Base-by-base conservation (phyloP, 192 early-diverging fungal genomes). In the Thoreauomyces humboldtii region DNA sequence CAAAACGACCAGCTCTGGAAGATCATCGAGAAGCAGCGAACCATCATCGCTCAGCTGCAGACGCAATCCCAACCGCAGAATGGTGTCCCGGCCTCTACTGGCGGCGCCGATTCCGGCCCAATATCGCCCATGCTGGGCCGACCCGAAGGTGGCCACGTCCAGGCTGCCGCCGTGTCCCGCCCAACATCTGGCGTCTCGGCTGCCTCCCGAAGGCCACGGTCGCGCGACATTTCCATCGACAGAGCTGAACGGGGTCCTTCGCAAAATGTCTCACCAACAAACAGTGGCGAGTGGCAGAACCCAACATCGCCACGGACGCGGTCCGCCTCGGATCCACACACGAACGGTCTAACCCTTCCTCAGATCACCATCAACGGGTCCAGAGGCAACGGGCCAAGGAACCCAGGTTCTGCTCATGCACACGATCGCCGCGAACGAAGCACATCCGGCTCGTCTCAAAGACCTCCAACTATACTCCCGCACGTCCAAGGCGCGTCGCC, bases 1-100 rank as follows among this genome's bases (percentile, higher is more conserved):
- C 91, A 96, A 70, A 94, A 93, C 55, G 89, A 88, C 31, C 87
- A 89, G 59, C 81, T 96, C 25, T 94, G 92, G 90, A 90, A 89
- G 70, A 88, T 94, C 58, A 91, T 94, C 64, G 93, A 96, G 67
- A 88, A 90, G 58, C 93, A 96, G 77, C 77, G 91, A 48, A 69
- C 79, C 42, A 90, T 93, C 55, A 94, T 96, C 55, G 87, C 90
- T 58, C 87, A 92, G 52, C 78, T 96, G 56, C 90, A 93, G 79
- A 28, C n/a, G 5, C n/a, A n/a, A n/a, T 27, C 50, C 27, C 27
- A 17, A 24, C 14, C 44, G 44, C 44, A 41, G 11, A 41, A 41
- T 41, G 11, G 38, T n/a, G n/a, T n/a, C n/a, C n/a, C n/a, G n/a
- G n/a, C n/a, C n/a, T n/a, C n/a, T n/a, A n/a, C 50, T 5, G 50